Evolutionary conservation across 371 early-diverging fungal species (phyloP).

Genomic region (Mortierella sp.): DNA sequence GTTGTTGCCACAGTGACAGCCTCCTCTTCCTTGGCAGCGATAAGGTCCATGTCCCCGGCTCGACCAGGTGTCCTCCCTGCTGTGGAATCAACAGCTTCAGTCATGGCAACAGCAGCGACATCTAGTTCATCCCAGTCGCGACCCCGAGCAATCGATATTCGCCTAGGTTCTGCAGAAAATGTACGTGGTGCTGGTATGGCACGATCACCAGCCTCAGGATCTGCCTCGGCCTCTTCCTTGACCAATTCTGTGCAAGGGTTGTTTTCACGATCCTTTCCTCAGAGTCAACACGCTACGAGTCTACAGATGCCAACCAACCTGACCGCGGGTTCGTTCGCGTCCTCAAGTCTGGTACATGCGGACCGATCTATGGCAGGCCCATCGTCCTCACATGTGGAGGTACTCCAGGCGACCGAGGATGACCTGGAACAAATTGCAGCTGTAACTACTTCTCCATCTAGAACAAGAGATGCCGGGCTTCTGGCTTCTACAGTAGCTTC

Average conservation of each 20-base stretch:
- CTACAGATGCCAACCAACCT: no score
- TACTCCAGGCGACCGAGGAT: no score
- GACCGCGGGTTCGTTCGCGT: no score
- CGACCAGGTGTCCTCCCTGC: constrained; percentile 27
- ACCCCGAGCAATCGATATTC: constrained; percentile 26
- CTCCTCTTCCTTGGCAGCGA: constrained; percentile 31
- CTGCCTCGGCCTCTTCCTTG: constrained; percentile 11
- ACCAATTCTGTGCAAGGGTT: constrained; percentile 11
- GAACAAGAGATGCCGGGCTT: no score
- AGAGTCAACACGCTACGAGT: constrained; percentile 6
- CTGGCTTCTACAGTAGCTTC: no score
- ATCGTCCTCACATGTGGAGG: no score
- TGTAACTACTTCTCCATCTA: no score
- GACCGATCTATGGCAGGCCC: no score
- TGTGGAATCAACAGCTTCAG: constrained; percentile 1
- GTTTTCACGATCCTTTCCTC: constrained; percentile 24
- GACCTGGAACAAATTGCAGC: no score
- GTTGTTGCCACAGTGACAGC: constrained; percentile 29
- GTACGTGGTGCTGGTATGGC: no score
- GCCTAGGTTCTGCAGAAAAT: constrained; percentile 11
- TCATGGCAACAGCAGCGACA: not conserved
- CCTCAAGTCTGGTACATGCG: no score
- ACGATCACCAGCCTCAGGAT: not conserved
- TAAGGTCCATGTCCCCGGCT: constrained; percentile 37
- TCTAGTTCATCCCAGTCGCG: no score